Evolutionary conservation across 345 rosid species (phyloP).

Genomic region (Gynandropsis gynandra): DNA sequence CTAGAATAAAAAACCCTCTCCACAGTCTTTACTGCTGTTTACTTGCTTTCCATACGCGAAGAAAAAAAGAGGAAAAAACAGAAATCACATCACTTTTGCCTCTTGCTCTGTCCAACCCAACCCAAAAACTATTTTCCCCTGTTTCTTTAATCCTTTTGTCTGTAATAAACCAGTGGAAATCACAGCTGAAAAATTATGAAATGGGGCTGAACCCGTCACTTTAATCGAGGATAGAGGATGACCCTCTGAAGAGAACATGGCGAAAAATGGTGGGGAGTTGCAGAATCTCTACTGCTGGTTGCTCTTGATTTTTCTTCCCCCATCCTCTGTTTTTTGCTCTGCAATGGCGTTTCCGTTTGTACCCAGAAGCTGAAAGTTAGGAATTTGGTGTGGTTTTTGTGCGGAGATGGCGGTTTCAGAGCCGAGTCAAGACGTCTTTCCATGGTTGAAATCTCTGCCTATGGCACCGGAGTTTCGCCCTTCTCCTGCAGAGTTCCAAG

Average conservation of each 20-base stretch:
- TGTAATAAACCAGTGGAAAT: neutral
- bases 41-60: constrained; percentile 1
- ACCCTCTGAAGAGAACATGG: constrained; percentile 9
- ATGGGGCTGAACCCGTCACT: constrained; percentile 26
- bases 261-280: constrained; percentile 14
- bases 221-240: constrained; percentile 21
- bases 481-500: constrained; percentile 82
- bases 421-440: constrained; percentile 53
- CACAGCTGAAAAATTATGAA: constrained; percentile 23
- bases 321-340: constrained; percentile 27
- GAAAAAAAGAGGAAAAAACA: constrained; percentile 2
- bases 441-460: constrained; percentile 88
- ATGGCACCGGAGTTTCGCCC: constrained; percentile 92
- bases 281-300: constrained; percentile 25
- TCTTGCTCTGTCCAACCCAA: constrained; percentile 35
- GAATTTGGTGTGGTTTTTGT: neutral
- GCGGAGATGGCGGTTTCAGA: constrained; percentile 47
- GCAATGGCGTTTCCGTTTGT: constrained; percentile 32
- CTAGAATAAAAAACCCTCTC: neutral
- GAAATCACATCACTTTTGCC: constrained; percentile 17
- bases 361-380: constrained; percentile 5
- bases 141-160: constrained; percentile 26
- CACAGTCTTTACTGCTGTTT: neutral
- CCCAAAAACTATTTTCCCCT: constrained; percentile 23
- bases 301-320: neutral